Conservation (phyloP, 2,329 filamentous ascomycete species). For the Aspergillus sp. region DNA sequence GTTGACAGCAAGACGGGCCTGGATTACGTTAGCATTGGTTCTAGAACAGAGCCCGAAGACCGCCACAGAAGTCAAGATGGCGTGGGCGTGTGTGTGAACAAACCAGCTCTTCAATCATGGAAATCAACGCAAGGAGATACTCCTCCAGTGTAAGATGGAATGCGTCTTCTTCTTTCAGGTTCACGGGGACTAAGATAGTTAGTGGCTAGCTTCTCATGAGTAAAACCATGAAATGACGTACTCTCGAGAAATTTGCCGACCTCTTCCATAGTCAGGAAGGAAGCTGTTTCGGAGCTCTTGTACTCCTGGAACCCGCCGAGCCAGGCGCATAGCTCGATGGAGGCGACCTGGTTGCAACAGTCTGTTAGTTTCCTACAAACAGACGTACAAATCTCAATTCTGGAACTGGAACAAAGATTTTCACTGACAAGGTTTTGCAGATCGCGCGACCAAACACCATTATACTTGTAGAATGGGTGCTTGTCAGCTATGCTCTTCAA, state of each 20-base stretch:
- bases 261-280: slow-evolving; percentile 85
- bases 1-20: slow-evolving; percentile 86
- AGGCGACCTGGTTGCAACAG: slow-evolving; percentile 48
- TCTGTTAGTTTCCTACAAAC: not conserved
- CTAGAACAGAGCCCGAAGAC: not conserved
- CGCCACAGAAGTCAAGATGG: not conserved
- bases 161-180: slow-evolving; percentile 81
- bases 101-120: slow-evolving; percentile 83
- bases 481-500: slow-evolving; percentile 73
- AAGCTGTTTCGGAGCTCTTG: slow-evolving; percentile 55
- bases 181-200: slow-evolving; percentile 69
- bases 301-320: slow-evolving; percentile 69
- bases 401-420: slow-evolving; percentile 6
- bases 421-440: slow-evolving; percentile 72
- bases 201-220: not conserved
- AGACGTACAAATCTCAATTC: too few species aligned
- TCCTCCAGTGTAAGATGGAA: slow-evolving; percentile 98
- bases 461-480: slow-evolving; percentile 98
- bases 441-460: slow-evolving; percentile 78
- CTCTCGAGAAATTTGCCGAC: slow-evolving; percentile 75
- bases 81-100: slow-evolving; percentile 12
- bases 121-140: slow-evolving; percentile 85
- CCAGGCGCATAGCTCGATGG: slow-evolving; percentile 68
- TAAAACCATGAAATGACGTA: slow-evolving; percentile 39
- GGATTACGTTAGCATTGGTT: not conserved